phyloP scores from a whole-genome alignment of 2,329 filamentous ascomycete genomes.

The Achaetomium macrosporum region DNA sequence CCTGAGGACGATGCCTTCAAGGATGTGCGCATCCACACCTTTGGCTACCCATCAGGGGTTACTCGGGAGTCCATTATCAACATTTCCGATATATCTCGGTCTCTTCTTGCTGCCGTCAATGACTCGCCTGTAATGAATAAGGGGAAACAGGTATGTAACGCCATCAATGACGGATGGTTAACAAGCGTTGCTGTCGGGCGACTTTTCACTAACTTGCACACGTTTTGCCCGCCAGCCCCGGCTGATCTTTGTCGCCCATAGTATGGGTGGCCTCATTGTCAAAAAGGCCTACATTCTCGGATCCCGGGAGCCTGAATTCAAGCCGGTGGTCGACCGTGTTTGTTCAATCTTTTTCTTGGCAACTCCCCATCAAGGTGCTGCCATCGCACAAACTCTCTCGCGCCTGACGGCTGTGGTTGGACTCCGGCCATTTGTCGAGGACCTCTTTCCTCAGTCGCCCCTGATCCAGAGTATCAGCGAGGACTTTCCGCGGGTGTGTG shows the following conservation, averaged over 20 bases:
- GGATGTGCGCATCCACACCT: constrained; percentile 31
- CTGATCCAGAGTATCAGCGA: constrained; percentile 31
- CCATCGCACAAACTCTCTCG: constrained; percentile 25
- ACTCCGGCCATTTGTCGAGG: constrained; percentile 28
- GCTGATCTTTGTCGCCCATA: constrained; percentile 33
- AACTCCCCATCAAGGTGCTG: constrained; percentile 33
- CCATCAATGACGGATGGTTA: background rate
- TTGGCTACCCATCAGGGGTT: constrained; percentile 26
- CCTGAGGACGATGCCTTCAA: constrained; percentile 27
- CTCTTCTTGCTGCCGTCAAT: constrained; percentile 27
- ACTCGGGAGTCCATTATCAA: constrained; percentile 24
- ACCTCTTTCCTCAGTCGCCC: constrained; percentile 27
- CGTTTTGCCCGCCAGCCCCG: constrained; percentile 11
- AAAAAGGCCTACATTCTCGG: constrained; percentile 33
- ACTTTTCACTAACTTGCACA: background rate
- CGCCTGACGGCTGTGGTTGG: constrained; percentile 24
- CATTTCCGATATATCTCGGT: constrained; percentile 30
- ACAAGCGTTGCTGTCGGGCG: background rate
- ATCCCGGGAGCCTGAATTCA: constrained; percentile 21
- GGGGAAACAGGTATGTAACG: constrained; percentile 13
- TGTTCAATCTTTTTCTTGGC: constrained; percentile 33
- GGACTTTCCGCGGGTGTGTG: constrained; percentile 27
- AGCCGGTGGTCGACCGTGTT: constrained; percentile 22
- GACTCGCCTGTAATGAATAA: constrained; percentile 25
- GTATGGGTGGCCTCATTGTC: constrained; percentile 35